These are phyloP conservation scores for Pleurotus salmoneostramineus DNA, from an alignment of 768 basidiomycete species.

Conservation along the genomic window DNA sequence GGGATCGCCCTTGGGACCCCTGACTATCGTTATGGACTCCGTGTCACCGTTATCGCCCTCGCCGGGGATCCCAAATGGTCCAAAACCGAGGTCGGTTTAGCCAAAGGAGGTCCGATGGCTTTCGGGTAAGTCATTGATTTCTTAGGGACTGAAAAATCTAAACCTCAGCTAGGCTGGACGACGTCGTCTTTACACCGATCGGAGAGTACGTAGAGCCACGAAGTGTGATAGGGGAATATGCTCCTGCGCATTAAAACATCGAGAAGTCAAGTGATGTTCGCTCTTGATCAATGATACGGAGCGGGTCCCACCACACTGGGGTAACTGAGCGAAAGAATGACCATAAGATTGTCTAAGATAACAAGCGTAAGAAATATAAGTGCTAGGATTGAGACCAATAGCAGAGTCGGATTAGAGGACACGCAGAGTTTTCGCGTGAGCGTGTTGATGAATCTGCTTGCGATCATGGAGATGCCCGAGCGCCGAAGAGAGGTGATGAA, in stretches of 20 bases:
- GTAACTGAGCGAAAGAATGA: too few relatives aligned
- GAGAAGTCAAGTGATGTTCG: too few relatives aligned
- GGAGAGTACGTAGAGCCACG: constrained; percentile 3
- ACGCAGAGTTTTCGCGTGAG: too few relatives aligned
- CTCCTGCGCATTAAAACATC: too few relatives aligned
- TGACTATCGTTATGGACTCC: constrained; percentile 27
- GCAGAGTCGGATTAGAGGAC: too few relatives aligned
- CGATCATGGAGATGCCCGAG: not conserved
- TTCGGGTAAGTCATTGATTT: constrained; percentile 7
- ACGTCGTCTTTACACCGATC: not conserved
- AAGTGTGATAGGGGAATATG: constrained; percentile 4
- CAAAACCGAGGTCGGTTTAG: constrained; percentile 1
- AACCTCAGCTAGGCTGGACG: not conserved
- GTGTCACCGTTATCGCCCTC: constrained; percentile 6
- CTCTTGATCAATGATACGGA: too few relatives aligned
- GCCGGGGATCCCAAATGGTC: constrained; percentile 7
- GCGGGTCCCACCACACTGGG: too few relatives aligned
- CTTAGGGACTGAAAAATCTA: not conserved
- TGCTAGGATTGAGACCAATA: too few relatives aligned
- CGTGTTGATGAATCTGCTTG: not conserved
- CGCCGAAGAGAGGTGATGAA: not conserved
- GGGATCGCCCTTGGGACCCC: constrained; percentile 61
- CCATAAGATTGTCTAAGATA: too few relatives aligned
- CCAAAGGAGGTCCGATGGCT: not conserved
- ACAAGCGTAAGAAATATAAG: too few relatives aligned